Evolutionary conservation across 202 grass and related monocot genomes (phyloP).

Genomic region (Brachypodium distachyon): DNA sequence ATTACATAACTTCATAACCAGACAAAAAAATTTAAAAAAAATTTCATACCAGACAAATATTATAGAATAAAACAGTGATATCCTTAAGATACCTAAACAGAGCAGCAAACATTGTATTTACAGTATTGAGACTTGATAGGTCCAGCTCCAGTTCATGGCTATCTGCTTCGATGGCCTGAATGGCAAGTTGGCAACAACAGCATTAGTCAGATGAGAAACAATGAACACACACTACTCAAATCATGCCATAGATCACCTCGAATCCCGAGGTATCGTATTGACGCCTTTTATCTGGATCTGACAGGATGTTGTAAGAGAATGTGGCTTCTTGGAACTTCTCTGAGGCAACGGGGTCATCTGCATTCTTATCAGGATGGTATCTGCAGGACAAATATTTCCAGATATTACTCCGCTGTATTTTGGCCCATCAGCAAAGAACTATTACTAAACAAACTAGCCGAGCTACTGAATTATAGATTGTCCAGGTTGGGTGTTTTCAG

Average conservation of each 20-base stretch:
- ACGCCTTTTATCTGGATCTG: constrained; percentile 83
- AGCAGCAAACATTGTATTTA: constrained; percentile 97
- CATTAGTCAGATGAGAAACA: constrained; percentile 15
- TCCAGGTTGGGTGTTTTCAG: neutral
- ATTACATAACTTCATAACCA: constrained; percentile 21
- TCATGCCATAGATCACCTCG: constrained; percentile 46
- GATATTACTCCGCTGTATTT: neutral
- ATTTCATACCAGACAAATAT: constrained; percentile 1
- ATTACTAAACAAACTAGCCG: neutral
- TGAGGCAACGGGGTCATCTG: constrained; percentile 77
- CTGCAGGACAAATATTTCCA: constrained; percentile 20
- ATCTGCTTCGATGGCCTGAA: constrained; percentile 89
- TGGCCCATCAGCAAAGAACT: neutral
- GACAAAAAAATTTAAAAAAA: too few species aligned
- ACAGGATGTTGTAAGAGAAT: constrained; percentile 97
- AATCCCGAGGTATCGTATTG: constrained; percentile 91
- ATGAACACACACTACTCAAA: constrained; percentile 1
- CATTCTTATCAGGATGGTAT: constrained; percentile 98
- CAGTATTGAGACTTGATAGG: constrained; percentile 93
- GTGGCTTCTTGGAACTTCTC: constrained; percentile 95
- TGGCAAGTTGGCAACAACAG: constrained; percentile 11
- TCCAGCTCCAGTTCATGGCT: constrained; percentile 92
- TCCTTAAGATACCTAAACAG: constrained; percentile 70
- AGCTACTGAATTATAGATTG: neutral
- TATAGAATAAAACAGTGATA: constrained; percentile 9